Evolutionary conservation across 2,329 filamentous ascomycete species (phyloP).

Genomic region (Lachnum nothofagi): DNA sequence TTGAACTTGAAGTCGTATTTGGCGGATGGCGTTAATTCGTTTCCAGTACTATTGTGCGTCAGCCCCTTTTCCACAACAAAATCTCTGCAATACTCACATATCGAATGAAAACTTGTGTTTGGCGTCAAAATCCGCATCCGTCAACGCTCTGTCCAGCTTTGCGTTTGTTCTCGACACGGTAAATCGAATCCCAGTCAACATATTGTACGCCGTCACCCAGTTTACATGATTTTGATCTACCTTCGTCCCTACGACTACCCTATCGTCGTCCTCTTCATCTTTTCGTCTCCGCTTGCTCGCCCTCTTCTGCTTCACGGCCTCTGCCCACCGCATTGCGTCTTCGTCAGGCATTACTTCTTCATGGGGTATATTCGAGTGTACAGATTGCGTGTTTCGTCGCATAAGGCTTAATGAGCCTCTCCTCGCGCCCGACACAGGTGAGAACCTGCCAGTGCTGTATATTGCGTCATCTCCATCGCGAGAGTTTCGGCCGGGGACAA

Average conservation of each 20-base stretch:
- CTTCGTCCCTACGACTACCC: conserved; percentile 92
- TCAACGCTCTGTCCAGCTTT: conserved; percentile 86
- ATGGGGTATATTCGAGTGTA: conserved; percentile 75
- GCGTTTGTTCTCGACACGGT: conserved; percentile 94
- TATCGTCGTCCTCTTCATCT: conserved; percentile 86
- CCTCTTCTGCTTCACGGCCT: conserved; percentile 85
- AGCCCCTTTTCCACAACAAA: conserved; percentile 28
- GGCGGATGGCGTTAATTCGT: conserved; percentile 92
- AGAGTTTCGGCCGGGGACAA: conserved; percentile 60
- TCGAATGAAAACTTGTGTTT: conserved; percentile 99
- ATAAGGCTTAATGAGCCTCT: conserved; percentile 79
- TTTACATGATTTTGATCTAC: conserved; percentile 96
- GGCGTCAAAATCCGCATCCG: conserved; percentile 84
- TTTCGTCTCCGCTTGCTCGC: conserved; percentile 78
- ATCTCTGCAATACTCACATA: conserved; percentile 59
- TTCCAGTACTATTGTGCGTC: conserved; percentile 66
- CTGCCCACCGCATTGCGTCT: conserved; percentile 85
- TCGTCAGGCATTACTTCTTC: conserved; percentile 85
- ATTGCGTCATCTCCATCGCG: conserved; percentile 66
- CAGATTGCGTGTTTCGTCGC: conserved; percentile 74
- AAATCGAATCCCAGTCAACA: conserved; percentile 97
- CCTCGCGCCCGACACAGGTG: conserved; percentile 59
- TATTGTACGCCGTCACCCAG: conserved; percentile 98
- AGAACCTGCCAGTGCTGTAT: conserved; percentile 74
- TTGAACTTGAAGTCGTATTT: conserved; percentile 99